A percentile compares a stretch with the other conserved stretches of the same genome.
Conservation (phyloP, 352 stramenopile species). For the Phytophthora sansomeana region DNA sequence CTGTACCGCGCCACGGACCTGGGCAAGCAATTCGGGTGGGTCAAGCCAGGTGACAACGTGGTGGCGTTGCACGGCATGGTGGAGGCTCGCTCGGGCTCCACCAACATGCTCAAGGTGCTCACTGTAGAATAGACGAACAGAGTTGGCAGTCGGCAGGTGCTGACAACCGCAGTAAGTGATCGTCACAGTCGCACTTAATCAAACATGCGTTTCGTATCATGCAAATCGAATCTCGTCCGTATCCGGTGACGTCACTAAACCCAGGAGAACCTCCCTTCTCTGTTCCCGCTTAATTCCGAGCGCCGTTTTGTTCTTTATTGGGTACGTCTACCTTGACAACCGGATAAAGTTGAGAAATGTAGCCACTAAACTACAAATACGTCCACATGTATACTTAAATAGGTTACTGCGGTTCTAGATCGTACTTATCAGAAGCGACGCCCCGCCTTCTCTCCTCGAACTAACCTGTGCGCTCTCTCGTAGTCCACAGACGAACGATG, state of each 20-base stretch:
- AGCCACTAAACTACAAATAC: too few species aligned
- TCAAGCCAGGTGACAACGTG: conserved; percentile 88
- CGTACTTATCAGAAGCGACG: too few species aligned
- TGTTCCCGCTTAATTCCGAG: conserved; percentile 14
- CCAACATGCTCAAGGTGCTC: conserved; percentile 94
- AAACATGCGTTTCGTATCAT: conserved; percentile 29
- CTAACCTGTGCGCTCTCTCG: too few species aligned
- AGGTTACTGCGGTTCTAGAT: too few species aligned
- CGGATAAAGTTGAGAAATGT: too few species aligned
- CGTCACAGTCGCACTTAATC: conserved; percentile 15
- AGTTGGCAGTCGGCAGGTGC: background rate
- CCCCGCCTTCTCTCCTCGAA: too few species aligned
- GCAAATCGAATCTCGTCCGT: background rate
- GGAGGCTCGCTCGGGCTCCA: conserved; percentile 88
- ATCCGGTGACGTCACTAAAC: too few species aligned
- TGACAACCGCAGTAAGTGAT: background rate
- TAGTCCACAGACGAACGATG: conserved; percentile 43
- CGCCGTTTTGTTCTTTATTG: conserved; percentile 32
- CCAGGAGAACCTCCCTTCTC: too few species aligned
- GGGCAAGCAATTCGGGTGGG: conserved; percentile 89
- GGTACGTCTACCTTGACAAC: too few species aligned
- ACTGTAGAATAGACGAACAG: conserved; percentile 70
- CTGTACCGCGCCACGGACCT: conserved; percentile 89
- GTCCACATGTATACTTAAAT: too few species aligned
- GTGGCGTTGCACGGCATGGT: conserved; percentile 92